Evolutionary conservation across 164 flowering plant genomes (phyloP).

Genomic region (Stephania japonica): DNA sequence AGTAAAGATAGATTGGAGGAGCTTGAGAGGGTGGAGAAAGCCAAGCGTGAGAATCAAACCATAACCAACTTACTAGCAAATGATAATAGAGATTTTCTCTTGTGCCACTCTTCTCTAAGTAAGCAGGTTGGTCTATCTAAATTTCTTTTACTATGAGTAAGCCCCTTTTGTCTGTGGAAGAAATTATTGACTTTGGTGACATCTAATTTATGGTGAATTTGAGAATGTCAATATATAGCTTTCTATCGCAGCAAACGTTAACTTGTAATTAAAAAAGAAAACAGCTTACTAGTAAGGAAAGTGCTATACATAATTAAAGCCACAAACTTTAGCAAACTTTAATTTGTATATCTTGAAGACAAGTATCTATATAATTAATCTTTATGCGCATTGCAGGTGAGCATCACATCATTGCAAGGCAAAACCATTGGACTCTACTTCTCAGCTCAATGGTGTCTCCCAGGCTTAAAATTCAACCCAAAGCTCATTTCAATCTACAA

Average conservation of each 20-base stretch:
- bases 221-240: no score
- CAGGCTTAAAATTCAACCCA: constrained; percentile 43
- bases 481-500: constrained; percentile 47
- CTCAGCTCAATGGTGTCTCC: constrained; percentile 62
- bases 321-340: no score
- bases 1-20: constrained; percentile 44
- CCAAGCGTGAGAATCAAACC: constrained; percentile 52
- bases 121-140: constrained; percentile 27
- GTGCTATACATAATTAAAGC: no score
- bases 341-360: no score
- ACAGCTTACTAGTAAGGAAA: no score
- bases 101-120: constrained; percentile 27
- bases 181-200: no score
- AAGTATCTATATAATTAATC: no score
- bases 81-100: constrained; percentile 39
- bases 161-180: no score
- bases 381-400: constrained; percentile 30
- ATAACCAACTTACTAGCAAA: constrained; percentile 33
- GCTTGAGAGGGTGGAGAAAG: constrained; percentile 36
- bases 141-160: not conserved
- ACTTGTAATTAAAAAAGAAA: no score
- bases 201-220: no score
- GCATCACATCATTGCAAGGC: constrained; percentile 38
- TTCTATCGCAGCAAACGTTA: no score
- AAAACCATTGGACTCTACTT: constrained; percentile 65